Evolutionary conservation across 495 filamentous ascomycete genomes (phyloP).

Genomic region (Penicillium chermesinum): DNA sequence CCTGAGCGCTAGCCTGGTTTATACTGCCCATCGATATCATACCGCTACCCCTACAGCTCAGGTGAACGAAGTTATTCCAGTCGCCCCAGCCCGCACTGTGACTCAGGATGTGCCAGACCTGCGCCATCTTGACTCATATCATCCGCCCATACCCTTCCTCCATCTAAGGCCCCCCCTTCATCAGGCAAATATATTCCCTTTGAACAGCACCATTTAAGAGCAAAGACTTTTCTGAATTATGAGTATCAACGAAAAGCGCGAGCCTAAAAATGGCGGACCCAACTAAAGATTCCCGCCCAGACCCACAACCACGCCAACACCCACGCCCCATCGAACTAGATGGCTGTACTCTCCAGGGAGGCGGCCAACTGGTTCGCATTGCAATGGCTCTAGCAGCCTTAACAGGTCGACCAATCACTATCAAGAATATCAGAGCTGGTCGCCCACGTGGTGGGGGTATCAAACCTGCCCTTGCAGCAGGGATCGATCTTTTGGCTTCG

Average conservation of each 20-base stretch:
- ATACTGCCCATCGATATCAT: too few species aligned
- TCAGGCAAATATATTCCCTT: too few species aligned
- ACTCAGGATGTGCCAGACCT: too few species aligned
- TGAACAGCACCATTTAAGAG: too few species aligned
- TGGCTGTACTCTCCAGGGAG: constrained; percentile 74
- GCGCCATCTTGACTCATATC: too few species aligned
- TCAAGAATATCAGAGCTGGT: constrained; percentile 67
- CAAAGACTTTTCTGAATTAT: too few species aligned
- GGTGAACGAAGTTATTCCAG: too few species aligned
- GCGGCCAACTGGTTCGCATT: constrained; percentile 74
- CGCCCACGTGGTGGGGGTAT: constrained; percentile 55
- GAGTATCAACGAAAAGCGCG: neutral
- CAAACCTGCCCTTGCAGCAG: constrained; percentile 69
- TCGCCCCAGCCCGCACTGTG: too few species aligned
- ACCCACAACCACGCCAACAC: constrained; percentile 3
- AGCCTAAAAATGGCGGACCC: neutral
- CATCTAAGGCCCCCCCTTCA: too few species aligned
- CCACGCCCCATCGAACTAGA: constrained; percentile 45
- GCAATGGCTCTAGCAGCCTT: constrained; percentile 66
- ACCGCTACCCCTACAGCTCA: too few species aligned
- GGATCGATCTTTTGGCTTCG: constrained; percentile 58
- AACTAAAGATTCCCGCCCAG: neutral
- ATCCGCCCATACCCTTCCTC: too few species aligned
- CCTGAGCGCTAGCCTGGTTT: too few species aligned
- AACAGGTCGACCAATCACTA: constrained; percentile 56